Conservation (phyloP, 2,329 filamentous ascomycete species). For the Diaporthe ampelina region DNA sequence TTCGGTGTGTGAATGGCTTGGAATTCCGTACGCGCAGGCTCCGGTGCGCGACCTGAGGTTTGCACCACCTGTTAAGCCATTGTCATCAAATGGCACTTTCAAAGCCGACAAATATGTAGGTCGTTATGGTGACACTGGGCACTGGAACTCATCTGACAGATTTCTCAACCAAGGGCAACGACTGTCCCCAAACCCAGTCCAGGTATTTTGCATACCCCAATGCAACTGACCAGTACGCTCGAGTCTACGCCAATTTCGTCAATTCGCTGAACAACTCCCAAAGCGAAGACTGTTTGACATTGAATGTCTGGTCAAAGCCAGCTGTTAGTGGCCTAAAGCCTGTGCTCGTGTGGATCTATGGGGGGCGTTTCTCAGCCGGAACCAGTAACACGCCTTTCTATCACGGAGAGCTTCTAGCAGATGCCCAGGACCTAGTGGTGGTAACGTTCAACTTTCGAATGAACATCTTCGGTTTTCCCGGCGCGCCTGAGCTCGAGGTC, state of each 20-base stretch:
- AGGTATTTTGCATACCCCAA: constrained; percentile 23
- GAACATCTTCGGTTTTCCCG: constrained; percentile 36
- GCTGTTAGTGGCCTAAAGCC: constrained; percentile 51
- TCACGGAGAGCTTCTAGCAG: constrained; percentile 14
- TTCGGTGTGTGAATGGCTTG: constrained; percentile 20
- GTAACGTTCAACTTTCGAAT: constrained; percentile 37
- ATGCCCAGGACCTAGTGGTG: constrained; percentile 32
- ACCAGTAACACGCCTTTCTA: constrained; percentile 35
- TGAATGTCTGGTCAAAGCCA: constrained; percentile 56
- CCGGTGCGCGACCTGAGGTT: constrained; percentile 18
- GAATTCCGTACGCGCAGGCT: constrained; percentile 4
- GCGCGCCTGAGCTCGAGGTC: constrained; percentile 25
- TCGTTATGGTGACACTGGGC: not conserved
- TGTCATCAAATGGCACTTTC: not conserved
- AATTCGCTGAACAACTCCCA: constrained; percentile 28
- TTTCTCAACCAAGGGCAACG: constrained; percentile 1
- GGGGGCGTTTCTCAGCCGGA: constrained; percentile 58
- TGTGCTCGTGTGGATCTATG: constrained; percentile 60
- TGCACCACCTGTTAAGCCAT: not conserved
- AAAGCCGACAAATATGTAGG: not conserved
- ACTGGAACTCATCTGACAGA: not conserved
- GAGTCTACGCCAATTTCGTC: constrained; percentile 24
- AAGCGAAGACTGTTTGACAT: constrained; percentile 54
- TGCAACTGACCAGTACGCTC: constrained; percentile 23
- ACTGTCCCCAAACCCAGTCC: constrained; percentile 20